phyloP scores from a whole-genome alignment of 2,329 filamentous ascomycete genomes.

The Scedosporium boydii region DNA sequence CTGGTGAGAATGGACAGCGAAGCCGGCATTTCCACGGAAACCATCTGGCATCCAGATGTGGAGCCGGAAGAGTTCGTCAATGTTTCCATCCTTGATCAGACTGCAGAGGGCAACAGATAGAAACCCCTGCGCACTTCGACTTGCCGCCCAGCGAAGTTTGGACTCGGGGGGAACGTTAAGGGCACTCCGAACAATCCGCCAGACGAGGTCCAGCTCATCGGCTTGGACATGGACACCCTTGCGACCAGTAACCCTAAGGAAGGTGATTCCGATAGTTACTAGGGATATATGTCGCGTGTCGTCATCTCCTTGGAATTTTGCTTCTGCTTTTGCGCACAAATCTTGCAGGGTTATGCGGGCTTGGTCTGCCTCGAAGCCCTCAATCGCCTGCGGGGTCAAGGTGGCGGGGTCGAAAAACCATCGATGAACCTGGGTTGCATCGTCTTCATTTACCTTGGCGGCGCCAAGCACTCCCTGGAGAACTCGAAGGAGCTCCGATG shows the following conservation, averaged over 20 bases:
- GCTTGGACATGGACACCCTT: not conserved
- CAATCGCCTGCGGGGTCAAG: not conserved
- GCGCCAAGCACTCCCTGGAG: not conserved
- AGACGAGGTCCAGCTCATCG: not conserved
- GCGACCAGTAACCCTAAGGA: not conserved
- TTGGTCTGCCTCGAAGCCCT: not conserved
- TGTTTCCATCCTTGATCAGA: constrained; percentile 18
- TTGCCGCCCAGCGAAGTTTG: constrained; percentile 4
- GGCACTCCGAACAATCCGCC: not conserved
- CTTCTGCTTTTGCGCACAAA: not conserved
- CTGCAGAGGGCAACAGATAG: constrained; percentile 24
- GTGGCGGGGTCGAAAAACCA: not conserved
- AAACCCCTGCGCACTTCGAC: constrained; percentile 25
- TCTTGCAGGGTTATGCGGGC: not conserved
- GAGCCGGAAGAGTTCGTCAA: constrained; percentile 24
- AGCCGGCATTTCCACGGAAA: constrained; percentile 15
- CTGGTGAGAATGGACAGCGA: constrained; percentile 24
- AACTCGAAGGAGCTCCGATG: not conserved
- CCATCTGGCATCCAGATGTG: constrained; percentile 25
- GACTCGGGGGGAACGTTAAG: not conserved
- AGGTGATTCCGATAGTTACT: not conserved
- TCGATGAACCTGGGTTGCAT: not conserved
- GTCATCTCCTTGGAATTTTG: not conserved
- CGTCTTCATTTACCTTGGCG: not conserved
- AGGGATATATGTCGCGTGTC: not conserved